A percentile compares a stretch with the other conserved stretches of the same genome.
phyloP scores from a whole-genome alignment of 148 eudicot species.

The Arbutus unedo region DNA sequence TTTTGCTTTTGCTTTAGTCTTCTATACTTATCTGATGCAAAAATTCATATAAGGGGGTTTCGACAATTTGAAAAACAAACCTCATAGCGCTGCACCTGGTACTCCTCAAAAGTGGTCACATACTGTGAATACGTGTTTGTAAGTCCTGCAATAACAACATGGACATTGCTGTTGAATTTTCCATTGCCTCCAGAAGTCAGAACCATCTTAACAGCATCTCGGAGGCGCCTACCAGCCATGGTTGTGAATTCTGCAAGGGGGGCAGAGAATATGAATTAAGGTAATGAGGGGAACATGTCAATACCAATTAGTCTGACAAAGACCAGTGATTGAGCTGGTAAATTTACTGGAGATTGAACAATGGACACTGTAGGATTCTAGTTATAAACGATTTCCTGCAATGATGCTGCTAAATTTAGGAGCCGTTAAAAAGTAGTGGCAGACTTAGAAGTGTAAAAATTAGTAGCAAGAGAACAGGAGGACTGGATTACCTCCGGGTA shows the following conservation, averaged over 20 bases:
- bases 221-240: slow-evolving; percentile 97
- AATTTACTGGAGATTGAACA: background rate
- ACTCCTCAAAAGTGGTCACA: slow-evolving; percentile 90
- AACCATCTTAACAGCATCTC: slow-evolving; percentile 78
- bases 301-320: background rate
- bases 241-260: slow-evolving; percentile 71
- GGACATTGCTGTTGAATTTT: slow-evolving; percentile 51
- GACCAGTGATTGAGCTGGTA: slow-evolving; percentile 6
- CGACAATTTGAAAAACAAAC: slow-evolving; percentile 36
- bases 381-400: background rate
- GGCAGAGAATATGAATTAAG: background rate
- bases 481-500: slow-evolving; percentile 73
- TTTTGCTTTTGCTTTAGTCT: background rate
- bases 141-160: slow-evolving; percentile 89
- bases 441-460: background rate
- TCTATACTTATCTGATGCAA: background rate
- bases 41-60: background rate
- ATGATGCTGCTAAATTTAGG: slow-evolving; percentile 1
- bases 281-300: background rate
- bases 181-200: slow-evolving; percentile 40
- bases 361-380: background rate
- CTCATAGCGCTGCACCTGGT: slow-evolving; percentile 93
- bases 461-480: slow-evolving; percentile 13
- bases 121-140: slow-evolving; percentile 91
- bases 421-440: background rate